Conservation (phyloP, 345 rosid genomes). For the Eucalyptus dawsonii region DNA sequence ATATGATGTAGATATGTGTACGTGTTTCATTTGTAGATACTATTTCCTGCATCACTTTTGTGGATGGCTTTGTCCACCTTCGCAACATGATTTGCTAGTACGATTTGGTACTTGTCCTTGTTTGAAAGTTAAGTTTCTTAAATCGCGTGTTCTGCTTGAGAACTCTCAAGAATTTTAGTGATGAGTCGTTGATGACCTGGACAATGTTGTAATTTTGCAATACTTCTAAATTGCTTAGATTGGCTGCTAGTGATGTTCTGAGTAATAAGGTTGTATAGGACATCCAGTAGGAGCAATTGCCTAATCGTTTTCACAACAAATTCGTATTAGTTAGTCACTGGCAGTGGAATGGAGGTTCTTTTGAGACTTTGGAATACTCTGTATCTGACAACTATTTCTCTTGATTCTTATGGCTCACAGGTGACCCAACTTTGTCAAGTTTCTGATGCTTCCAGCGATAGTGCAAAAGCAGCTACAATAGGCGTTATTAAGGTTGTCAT, state of each 20-base stretch:
- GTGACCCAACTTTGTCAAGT: slow-evolving; percentile 84
- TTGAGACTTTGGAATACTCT: neutral
- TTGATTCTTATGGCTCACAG: slow-evolving; percentile 19
- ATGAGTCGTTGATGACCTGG: neutral
- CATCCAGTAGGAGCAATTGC: neutral
- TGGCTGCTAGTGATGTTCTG: neutral
- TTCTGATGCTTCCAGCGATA: slow-evolving; percentile 51
- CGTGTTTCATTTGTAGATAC: neutral
- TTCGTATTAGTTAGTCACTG: neutral
- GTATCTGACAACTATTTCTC: neutral
- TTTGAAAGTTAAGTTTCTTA: neutral
- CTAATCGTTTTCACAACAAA: neutral
- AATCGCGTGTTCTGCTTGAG: neutral
- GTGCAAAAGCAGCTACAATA: slow-evolving; percentile 63
- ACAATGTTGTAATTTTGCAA: neutral
- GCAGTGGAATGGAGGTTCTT: neutral
- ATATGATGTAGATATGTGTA: neutral
- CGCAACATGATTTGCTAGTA: neutral
- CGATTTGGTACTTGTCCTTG: neutral
- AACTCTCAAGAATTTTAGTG: neutral
- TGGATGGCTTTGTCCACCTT: neutral
- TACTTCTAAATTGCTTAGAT: neutral
- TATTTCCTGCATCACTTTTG: neutral
- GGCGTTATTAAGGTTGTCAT: slow-evolving; percentile 85
- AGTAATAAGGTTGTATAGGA: neutral